phyloP scores from a whole-genome alignment of 2,329 filamentous ascomycete genomes.

The Aspergillus hiratsukae region DNA sequence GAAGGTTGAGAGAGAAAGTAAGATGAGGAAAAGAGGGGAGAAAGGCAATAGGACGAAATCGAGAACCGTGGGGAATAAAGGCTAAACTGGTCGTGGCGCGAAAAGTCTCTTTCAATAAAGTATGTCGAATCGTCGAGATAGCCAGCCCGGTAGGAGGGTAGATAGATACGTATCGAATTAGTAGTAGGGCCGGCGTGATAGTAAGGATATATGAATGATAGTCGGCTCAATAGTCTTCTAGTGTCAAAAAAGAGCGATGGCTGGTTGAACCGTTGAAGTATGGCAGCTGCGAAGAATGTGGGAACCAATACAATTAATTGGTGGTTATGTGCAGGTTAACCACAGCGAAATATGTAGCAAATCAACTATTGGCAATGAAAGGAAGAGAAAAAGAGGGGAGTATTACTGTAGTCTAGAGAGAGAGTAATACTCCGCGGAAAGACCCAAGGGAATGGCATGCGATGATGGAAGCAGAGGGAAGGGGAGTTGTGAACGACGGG shows the following conservation, averaged over 20 bases:
- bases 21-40: neutral
- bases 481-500: constrained; percentile 1
- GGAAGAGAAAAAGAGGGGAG: constrained; percentile 1
- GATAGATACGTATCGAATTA: constrained; percentile 1
- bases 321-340: neutral
- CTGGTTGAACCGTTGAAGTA: neutral
- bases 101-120: neutral
- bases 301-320: neutral
- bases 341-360: constrained; percentile 1
- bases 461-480: constrained; percentile 3
- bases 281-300: constrained; percentile 1
- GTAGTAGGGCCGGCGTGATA: constrained; percentile 1
- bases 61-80: neutral
- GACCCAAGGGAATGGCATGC: neutral
- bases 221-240: constrained; percentile 2
- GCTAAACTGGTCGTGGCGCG: neutral
- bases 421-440: neutral
- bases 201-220: neutral
- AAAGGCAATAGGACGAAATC: neutral
- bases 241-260: neutral
- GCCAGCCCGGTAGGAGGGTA: neutral
- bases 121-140: neutral
- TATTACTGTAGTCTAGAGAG: neutral
- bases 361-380: neutral
- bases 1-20: neutral